Evolutionary conservation across 306 rosid genomes (phyloP), one percentile per base, ranked within the genome.

Genomic region (Arachis hypogaea): DNA sequence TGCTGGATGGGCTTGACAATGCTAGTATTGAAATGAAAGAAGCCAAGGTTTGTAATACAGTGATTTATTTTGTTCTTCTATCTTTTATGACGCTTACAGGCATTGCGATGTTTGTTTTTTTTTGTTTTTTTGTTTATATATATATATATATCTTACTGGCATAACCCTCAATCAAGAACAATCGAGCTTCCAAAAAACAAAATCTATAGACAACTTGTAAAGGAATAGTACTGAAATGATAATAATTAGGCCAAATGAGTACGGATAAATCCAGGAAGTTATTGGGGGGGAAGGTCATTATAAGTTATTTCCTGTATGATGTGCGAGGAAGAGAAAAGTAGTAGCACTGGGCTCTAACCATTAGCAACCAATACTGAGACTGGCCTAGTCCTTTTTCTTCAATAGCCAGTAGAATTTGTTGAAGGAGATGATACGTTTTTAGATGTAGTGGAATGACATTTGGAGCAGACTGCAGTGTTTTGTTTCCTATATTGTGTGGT

Each of bases 1-100:
- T 93, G 98, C 76, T 93, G 96, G 98, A 93, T 16, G 97, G 98
- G 78, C 98, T 93, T 79, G 98, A 93, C 80, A 93, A 93, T 81
- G 98, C 98, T 78, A 93, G 98, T 85, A 84, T 71, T 66, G 98
- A 93, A 88, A 93, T 93, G 97, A 85, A 91, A 63, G 96, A 89
- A 86, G 96, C 97, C 41, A 93, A 93, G 98, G 98, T 82, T 66
- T 59, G 83, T 64, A 75, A 47, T 69, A 5, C 6, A 28, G 7
- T 43, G 59, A 40, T 42, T 50, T 73, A 62, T 69, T 36, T 66
- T 61, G 42, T 57, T 55, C 11, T 68, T 67, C 30, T 73, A 54
- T 11, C 3, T 33, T 33, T 4, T 33, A 33, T 4, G 55, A 64
- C 28, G 44, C 38, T 14, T 73, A 11, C 5, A 68, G 38, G 73